Conservation (phyloP, 129 eudicot genomes). For the Cynara cardunculus region DNA sequence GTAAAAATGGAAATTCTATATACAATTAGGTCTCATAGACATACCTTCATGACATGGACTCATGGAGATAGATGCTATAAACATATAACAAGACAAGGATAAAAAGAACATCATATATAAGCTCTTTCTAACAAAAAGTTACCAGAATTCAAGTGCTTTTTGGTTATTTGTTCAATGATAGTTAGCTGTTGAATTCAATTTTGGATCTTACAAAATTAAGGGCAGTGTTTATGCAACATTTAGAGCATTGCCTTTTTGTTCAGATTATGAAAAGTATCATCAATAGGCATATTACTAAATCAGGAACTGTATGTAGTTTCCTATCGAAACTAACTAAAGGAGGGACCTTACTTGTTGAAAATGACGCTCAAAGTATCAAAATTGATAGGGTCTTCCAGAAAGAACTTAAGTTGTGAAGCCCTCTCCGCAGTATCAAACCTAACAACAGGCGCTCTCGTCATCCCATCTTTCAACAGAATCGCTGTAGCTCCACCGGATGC, state of each 20-base stretch:
- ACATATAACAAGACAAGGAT: slow-evolving; percentile 6
- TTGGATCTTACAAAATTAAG: not conserved
- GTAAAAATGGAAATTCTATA: not conserved
- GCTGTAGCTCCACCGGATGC: slow-evolving; percentile 48
- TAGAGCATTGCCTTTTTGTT: not conserved
- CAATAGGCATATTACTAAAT: not conserved
- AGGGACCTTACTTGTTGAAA: slow-evolving; percentile 39
- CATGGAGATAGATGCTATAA: not conserved
- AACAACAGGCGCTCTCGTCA: slow-evolving; percentile 60
- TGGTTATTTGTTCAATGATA: not conserved
- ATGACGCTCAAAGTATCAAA: slow-evolving; percentile 47
- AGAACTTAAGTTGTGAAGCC: slow-evolving; percentile 51
- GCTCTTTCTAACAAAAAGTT: not conserved
- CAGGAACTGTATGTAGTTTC: not conserved
- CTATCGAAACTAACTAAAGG: not conserved
- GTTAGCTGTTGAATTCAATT: not conserved
- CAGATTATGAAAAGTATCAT: not conserved
- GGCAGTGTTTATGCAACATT: not conserved
- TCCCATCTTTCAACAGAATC: slow-evolving; percentile 45
- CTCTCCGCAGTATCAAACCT: slow-evolving; percentile 49
- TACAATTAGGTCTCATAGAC: not conserved
- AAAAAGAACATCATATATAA: not conserved
- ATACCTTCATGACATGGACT: not conserved
- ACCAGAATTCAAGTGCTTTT: not conserved
- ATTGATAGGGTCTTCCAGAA: slow-evolving; percentile 40